Percentiles rank a stretch among this genome's conserved stretches.
Evolutionary conservation across 257 asterid genomes (phyloP).

Genomic region (Solanum bulbocastanum): DNA sequence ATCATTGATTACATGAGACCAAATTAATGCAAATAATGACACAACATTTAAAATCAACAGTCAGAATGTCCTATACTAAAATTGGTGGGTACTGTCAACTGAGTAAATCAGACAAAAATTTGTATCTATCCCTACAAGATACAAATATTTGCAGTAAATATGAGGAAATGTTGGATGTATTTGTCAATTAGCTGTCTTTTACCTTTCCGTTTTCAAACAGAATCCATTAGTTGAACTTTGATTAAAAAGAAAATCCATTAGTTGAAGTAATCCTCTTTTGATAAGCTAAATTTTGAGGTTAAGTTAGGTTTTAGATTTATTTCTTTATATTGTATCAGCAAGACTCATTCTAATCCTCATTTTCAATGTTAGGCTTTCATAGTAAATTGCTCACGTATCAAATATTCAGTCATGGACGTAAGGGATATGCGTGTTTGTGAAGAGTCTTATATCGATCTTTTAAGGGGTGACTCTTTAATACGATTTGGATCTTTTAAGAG

Average conservation of each 20-base stretch:
- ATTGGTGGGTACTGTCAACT: background rate
- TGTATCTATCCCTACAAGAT: background rate
- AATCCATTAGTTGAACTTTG: background rate
- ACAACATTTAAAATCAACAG: background rate
- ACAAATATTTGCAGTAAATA: background rate
- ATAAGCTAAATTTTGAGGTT: background rate
- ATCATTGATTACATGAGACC: background rate
- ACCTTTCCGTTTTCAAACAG: background rate
- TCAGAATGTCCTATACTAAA: constrained; percentile 6
- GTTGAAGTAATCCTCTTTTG: background rate
- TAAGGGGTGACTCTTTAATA: background rate
- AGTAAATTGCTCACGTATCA: background rate
- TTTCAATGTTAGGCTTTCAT: background rate
- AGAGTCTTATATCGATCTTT: background rate
- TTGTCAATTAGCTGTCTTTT: background rate
- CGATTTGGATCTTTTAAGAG: too few relatives aligned
- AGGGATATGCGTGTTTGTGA: background rate
- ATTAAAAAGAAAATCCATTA: background rate
- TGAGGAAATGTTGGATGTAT: background rate
- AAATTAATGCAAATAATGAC: background rate
- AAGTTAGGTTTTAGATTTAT: background rate
- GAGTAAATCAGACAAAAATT: background rate
- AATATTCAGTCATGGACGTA: background rate
- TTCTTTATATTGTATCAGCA: background rate
- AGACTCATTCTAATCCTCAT: background rate